A percentile compares a stretch with the other conserved stretches of the same genome.
phyloP scores from a whole-genome alignment of 1,139 yeast species.

The Waltiozyma sp. region DNA sequence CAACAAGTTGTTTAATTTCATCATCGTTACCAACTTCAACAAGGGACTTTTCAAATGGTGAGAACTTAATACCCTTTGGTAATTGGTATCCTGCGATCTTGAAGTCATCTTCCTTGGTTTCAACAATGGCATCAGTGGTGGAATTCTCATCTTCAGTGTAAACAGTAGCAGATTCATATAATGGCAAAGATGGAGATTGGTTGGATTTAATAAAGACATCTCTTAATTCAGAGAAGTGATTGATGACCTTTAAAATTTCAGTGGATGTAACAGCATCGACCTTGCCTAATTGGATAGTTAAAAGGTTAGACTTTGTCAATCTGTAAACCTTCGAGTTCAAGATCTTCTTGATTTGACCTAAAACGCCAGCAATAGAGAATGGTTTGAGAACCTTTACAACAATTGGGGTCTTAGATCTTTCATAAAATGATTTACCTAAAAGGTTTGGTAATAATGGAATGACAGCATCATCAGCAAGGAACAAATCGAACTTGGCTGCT shows the following conservation, averaged over 20 bases:
- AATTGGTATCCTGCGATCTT: conserved; percentile 22
- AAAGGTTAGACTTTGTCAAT: conserved; percentile 66
- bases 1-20: conserved; percentile 31
- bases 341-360: conserved; percentile 48
- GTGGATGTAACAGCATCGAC: conserved; percentile 31
- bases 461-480: conserved; percentile 75
- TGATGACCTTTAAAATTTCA: conserved; percentile 48
- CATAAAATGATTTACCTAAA: conserved; percentile 71
- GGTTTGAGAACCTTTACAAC: conserved; percentile 43
- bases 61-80: conserved; percentile 30
- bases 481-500: conserved; percentile 50
- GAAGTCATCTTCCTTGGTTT: conserved; percentile 22
- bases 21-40: conserved; percentile 70
- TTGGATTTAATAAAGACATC: conserved; percentile 59
- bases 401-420: conserved; percentile 52
- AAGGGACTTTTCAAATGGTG: conserved; percentile 65
- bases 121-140: conserved; percentile 19
- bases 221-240: conserved; percentile 42
- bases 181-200: conserved; percentile 74
- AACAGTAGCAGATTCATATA: conserved; percentile 57
- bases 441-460: conserved; percentile 72
- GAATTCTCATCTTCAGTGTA: conserved; percentile 34
- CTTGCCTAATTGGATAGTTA: conserved; percentile 59
- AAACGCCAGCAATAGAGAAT: conserved; percentile 46
- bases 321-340: conserved; percentile 49